Evolutionary conservation across 148 eudicot genomes (phyloP), one percentile per base, ranked within the genome.

Genomic region (Rhododendron vialii): DNA sequence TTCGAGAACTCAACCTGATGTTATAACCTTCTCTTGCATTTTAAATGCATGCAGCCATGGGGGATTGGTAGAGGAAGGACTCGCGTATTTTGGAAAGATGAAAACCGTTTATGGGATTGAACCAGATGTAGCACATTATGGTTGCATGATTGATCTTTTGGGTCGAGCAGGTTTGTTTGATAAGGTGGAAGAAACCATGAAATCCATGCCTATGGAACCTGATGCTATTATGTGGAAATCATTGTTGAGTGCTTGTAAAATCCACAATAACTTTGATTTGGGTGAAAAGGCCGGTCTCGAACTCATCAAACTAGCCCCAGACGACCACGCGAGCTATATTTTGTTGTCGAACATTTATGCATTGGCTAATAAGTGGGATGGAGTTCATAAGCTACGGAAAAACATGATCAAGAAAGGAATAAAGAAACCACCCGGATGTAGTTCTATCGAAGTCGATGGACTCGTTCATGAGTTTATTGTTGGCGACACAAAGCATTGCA

Each of bases 21-120:
- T 50, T 14, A 82, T 74, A 41, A 86, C 85, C 47, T 83, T 86
- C 73, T 82, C 84, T 11, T 82, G 88, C 81, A 38, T 86, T 22
- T 76, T 86, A 15, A 81, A 82, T 50, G 88, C 88, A 2, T 86
- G 88, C 81, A 86, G 88, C 84, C 88, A 83, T 83, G 85, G 85
- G 18, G 82, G 82, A 6, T 55, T 76, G 85, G 74, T 86, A 2
- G 82, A 83, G 28, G 61, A 86, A 4, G 88, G 85, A 45, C 59
- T 57, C 1, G 10, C 48, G 17, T 75, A 28, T 61, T 83, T 86
- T 74, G 55, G 33, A 5, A 76, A 71, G 61, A 33, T 86, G 88
- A 81, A 55, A 81, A 22, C 28, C 22, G 47, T 26, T 45, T 82
- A 82, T 55, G 84, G 45, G 15, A 76, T 86, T 43, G 85, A 83